Conservation (phyloP, 1,284 basidiomycete species). For the Cryptococcus sp. region DNA sequence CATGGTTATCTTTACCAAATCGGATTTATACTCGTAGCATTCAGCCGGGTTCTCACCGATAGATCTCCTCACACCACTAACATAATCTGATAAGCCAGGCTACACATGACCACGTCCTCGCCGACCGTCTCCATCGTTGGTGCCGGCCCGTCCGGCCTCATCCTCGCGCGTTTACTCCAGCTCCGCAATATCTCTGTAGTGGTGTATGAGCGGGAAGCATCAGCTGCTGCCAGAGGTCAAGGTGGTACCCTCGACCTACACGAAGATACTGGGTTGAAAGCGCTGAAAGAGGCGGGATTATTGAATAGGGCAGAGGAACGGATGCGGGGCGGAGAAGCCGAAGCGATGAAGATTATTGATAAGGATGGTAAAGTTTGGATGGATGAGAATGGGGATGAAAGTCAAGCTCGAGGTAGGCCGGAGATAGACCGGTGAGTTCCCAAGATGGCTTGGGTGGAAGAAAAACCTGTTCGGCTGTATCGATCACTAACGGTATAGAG, state of each 20-base stretch:
- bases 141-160: constrained; percentile 48
- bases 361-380: constrained; percentile 40
- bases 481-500: too few species aligned
- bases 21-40: too few species aligned
- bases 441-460: constrained; percentile 16
- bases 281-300: constrained; percentile 37
- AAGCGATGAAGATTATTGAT: constrained; percentile 24
- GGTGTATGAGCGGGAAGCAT: constrained; percentile 46
- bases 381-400: background rate
- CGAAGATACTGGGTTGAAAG: constrained; percentile 39
- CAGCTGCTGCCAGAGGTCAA: constrained; percentile 34
- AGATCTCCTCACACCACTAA: too few species aligned
- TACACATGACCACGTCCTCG: too few species aligned
- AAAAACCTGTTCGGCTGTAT: too few species aligned
- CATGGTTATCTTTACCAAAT: too few species aligned
- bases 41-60: too few species aligned
- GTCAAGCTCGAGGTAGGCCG: constrained; percentile 10
- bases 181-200: constrained; percentile 31
- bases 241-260: constrained; percentile 51
- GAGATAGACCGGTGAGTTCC: constrained; percentile 33
- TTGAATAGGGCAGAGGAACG: constrained; percentile 30
- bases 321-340: constrained; percentile 27
- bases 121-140: constrained; percentile 18
- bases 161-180: constrained; percentile 46
- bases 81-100: too few species aligned